Evolutionary conservation across 176 grass and related monocot species (phyloP), one percentile per base, ranked within the genome.

Genomic region (Rhynchospora breviuscula): DNA sequence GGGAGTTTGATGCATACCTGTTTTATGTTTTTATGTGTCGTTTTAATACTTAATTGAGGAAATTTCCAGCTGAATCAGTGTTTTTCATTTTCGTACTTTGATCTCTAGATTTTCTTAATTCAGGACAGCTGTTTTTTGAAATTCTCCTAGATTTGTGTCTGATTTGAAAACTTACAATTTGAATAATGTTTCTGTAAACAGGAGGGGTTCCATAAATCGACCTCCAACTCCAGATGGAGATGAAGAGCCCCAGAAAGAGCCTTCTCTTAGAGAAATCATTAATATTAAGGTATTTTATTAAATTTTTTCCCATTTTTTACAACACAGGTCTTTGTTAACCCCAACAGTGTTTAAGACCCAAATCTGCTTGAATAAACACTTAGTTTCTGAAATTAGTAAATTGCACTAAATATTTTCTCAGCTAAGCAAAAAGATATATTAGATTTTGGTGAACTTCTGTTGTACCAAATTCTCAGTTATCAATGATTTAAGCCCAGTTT

Each of bases 151-250:
- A 14, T n/a, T 74, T 6, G 23, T 52, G n/a, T 18, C 1, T 74
- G 21, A 71, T 46, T 21, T 79, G 76, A 18, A 51, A 56, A 43
- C n/a, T 76, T 53, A 54, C 22, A 76, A 76, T 54, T 31, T 29
- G 67, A 45, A 21, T 31, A 17, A 29, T 76, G 44, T 19, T 22
- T 72, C 3, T 70, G n/a, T 71, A 87, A 79, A 52, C 85, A 99
- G 96, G 96, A 93, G 93, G 91, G 40, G 92, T 85, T 95, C 96
- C 70, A 89, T 99, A 88, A 99, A 93, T 86, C 90, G 93, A 3
- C 93, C 96, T 22, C 96, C 96, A 19, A 99, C 96, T 26, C 96
- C 93, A 67, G 80, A 87, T 35, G 86, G 31, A n/a, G 91, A 95
- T 19, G 96, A 93, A 53, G 88, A 88, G 10, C 15, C n/a, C 33